Evolutionary conservation across 805 yeast species (phyloP).

Genomic region (Ogataea pini): DNA sequence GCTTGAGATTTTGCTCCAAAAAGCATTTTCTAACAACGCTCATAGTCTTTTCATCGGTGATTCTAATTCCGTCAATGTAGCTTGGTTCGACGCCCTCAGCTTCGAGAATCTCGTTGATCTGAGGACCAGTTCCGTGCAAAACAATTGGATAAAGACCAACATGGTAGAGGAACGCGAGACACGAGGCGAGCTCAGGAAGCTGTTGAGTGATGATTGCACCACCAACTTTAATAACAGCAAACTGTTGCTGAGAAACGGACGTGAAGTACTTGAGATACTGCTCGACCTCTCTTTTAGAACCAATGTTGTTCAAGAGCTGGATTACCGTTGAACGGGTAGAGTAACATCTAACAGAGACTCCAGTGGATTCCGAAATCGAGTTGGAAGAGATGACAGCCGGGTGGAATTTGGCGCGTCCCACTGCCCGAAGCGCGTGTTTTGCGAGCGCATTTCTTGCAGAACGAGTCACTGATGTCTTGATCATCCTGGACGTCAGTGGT

Average conservation of each 20-base stretch:
- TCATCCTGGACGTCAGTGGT: slow-evolving; percentile 10
- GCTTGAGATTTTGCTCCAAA: slow-evolving; percentile 89
- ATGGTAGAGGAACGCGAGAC: slow-evolving; percentile 93
- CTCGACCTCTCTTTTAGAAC: slow-evolving; percentile 96
- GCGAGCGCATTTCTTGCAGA: slow-evolving; percentile 26
- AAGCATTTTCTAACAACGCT: slow-evolving; percentile 93
- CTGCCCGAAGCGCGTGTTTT: slow-evolving; percentile 25
- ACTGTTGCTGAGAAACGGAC: slow-evolving; percentile 93
- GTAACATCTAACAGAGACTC: slow-evolving; percentile 32
- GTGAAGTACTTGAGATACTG: slow-evolving; percentile 96
- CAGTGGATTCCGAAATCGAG: slow-evolving; percentile 10
- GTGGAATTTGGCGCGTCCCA: slow-evolving; percentile 15
- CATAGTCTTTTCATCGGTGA: slow-evolving; percentile 94
- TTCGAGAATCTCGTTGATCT: slow-evolving; percentile 90
- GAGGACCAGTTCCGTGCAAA: slow-evolving; percentile 98
- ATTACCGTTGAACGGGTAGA: slow-evolving; percentile 94
- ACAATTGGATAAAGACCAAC: slow-evolving; percentile 97
- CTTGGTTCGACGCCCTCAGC: slow-evolving; percentile 94
- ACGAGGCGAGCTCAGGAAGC: slow-evolving; percentile 88
- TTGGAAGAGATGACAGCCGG: slow-evolving; percentile 21
- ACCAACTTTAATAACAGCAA: slow-evolving; percentile 98
- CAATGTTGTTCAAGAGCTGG: slow-evolving; percentile 91
- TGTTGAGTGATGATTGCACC: slow-evolving; percentile 98
- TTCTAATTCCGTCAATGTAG: slow-evolving; percentile 93
- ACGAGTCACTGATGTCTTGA: slow-evolving; percentile 13